phyloP scores from a whole-genome alignment of 257 asterid genomes.

The Striga asiatica region DNA sequence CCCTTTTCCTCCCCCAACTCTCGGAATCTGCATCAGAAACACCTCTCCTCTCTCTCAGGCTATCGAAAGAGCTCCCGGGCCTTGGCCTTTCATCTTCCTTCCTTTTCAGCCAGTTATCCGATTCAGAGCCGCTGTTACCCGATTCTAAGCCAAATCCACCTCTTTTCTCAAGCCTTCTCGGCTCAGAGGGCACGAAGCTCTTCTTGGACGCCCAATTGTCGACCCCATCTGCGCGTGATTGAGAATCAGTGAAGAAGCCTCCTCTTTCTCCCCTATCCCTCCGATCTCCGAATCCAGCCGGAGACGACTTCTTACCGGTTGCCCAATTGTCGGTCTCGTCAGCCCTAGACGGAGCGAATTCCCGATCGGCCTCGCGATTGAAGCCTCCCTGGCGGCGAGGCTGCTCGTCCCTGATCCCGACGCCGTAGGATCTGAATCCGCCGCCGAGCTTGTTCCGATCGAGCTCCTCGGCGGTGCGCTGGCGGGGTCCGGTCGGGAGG shows the following conservation, averaged over 20 bases:
- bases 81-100: constrained; percentile 61
- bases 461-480: constrained; percentile 77
- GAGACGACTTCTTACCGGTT: constrained; percentile 40
- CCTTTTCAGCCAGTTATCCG: constrained; percentile 58
- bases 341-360: constrained; percentile 59
- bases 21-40: constrained; percentile 44
- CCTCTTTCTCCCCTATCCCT: constrained; percentile 75
- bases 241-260: constrained; percentile 76
- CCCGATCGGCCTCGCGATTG: constrained; percentile 48
- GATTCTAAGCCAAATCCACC: constrained; percentile 60
- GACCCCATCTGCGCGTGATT: constrained; percentile 71
- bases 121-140: constrained; percentile 49
- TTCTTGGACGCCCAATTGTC: constrained; percentile 81
- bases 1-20: constrained; percentile 59
- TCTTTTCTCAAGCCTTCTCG: constrained; percentile 48
- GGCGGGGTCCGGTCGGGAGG: constrained; percentile 84
- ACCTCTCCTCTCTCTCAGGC: constrained; percentile 68
- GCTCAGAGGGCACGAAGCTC: constrained; percentile 58
- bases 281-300: constrained; percentile 61
- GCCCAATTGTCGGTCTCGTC: constrained; percentile 91
- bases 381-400: constrained; percentile 60
- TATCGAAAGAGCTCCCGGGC: constrained; percentile 65
- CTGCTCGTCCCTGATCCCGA: constrained; percentile 60
- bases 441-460: constrained; percentile 54
- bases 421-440: constrained; percentile 71